Base-by-base conservation (phyloP, 2,329 filamentous ascomycete species). In the Paecilomyces niveus region DNA sequence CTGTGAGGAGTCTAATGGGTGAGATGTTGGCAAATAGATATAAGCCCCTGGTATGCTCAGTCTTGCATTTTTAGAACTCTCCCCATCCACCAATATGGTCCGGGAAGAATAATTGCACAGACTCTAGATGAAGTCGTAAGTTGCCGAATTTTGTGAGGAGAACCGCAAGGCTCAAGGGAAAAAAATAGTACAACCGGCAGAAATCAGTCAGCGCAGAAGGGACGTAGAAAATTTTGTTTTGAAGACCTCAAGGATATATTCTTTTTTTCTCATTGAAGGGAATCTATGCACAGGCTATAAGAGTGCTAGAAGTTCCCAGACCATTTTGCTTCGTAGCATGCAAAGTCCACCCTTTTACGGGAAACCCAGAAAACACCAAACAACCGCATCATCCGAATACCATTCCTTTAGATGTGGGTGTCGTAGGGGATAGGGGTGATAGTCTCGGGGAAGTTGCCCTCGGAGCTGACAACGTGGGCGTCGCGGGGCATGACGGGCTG, bases 381-480 rank as follows among this genome's bases (percentile, higher is more conserved):
- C 65, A 72, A 71, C 72, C 71, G 67, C 69, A 67, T 68, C 68
- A 65, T 65, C 68, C 67, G 62, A 68, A 65, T 66, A 45, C 67
- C 63, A 66, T 68, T 67, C 69, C 67, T 74, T 86, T 94, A 99
- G 80, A 99, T 97, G 76, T 90, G 93, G 73, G 94, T 99, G 86
- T 97, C 94, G 87, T 97, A 99, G 74, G 94, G 81, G 71, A 97
- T 85, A 70, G 93, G 92, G 64, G 87, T 86, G 73, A 97, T 86
- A 71, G 89, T 97, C 87, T 97, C 91, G 65, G 92, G 91, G 77
- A 86, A 84, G 83, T 90, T 90, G 76, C 91, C 88, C 81, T 86
- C 87, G 72, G 87, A 81, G 72, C 85, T 89, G 76, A 97, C 85
- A 65, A 87, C 92, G 78, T 86, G 85, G 67, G 89, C 87, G 67